Percentiles rank a stretch among this genome's conserved stretches.
These are phyloP conservation scores for Setaria viridis DNA, from an alignment of 202 grass and related monocot species.

Conservation along the genomic window DNA sequence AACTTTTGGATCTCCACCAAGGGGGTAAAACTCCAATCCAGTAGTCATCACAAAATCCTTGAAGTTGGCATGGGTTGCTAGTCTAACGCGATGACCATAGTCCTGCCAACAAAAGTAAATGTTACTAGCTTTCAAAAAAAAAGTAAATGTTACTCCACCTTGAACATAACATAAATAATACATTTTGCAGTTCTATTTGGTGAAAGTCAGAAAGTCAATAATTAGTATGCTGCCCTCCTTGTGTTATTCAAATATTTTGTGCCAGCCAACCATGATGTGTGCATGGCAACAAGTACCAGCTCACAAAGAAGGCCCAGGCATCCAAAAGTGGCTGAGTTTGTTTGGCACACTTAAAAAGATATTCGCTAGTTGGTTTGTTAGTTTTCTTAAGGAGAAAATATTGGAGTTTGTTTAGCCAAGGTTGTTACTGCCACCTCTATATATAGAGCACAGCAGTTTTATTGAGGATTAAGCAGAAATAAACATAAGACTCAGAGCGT, in stretches of 20 bases:
- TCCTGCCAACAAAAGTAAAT: conserved; percentile 51
- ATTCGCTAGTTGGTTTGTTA: too few species aligned
- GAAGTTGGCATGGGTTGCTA: conserved; percentile 85
- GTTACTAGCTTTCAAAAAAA: too few species aligned
- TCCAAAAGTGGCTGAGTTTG: too few species aligned
- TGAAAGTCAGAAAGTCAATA: background rate
- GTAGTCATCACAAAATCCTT: conserved; percentile 84
- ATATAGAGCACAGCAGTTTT: too few species aligned
- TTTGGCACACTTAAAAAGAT: too few species aligned
- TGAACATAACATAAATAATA: background rate
- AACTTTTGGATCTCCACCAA: conserved; percentile 89
- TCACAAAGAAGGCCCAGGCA: too few species aligned
- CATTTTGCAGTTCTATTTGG: background rate
- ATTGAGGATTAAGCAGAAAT: too few species aligned
- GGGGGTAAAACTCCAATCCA: conserved; percentile 79
- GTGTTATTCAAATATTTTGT: background rate
- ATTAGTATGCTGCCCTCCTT: background rate
- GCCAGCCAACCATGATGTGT: background rate
- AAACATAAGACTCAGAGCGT: too few species aligned
- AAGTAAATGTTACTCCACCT: background rate
- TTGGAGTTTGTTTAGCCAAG: too few species aligned
- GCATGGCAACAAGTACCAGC: background rate
- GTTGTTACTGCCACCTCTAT: too few species aligned
- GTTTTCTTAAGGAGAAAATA: too few species aligned
- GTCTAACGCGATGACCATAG: conserved; percentile 84